These are phyloP conservation scores for Tolypocladium tundrense DNA, from an alignment of 2,329 filamentous ascomycete genomes.

Conservation along the genomic window DNA sequence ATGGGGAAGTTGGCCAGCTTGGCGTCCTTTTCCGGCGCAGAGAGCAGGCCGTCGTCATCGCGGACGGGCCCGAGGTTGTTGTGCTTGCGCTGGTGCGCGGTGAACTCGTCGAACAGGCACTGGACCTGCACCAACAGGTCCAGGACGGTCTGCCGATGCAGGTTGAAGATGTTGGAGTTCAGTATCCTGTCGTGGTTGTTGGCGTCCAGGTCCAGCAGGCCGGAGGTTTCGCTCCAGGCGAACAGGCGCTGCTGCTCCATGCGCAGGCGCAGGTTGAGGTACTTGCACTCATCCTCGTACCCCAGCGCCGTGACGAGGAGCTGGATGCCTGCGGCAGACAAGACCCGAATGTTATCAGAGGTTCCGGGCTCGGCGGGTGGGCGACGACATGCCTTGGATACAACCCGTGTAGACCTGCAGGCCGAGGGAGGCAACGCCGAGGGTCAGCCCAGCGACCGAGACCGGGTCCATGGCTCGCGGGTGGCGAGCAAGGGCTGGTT, in stretches of 20 bases:
- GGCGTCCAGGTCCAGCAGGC: conserved; percentile 31
- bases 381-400: conserved; percentile 25
- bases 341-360: not conserved
- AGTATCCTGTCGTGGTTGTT: conserved; percentile 30
- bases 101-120: conserved; percentile 36
- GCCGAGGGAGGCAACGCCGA: conserved; percentile 34
- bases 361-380: not conserved
- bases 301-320: conserved; percentile 35
- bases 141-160: conserved; percentile 38
- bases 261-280: conserved; percentile 35
- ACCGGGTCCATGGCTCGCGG: conserved; percentile 28
- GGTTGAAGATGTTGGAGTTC: conserved; percentile 35
- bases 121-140: conserved; percentile 36
- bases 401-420: conserved; percentile 36
- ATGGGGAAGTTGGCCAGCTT: conserved; percentile 34
- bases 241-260: conserved; percentile 41
- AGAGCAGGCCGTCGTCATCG: conserved; percentile 23
- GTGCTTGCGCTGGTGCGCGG: conserved; percentile 29
- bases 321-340: conserved; percentile 26
- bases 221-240: conserved; percentile 39
- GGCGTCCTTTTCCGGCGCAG: conserved; percentile 31
- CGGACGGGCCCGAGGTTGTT: conserved; percentile 21
- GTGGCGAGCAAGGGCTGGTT: not conserved
- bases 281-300: conserved; percentile 36
- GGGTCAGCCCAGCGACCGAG: conserved; percentile 28